Conservation (phyloP, 306 rosid genomes). For the Acacia crassicarpa region DNA sequence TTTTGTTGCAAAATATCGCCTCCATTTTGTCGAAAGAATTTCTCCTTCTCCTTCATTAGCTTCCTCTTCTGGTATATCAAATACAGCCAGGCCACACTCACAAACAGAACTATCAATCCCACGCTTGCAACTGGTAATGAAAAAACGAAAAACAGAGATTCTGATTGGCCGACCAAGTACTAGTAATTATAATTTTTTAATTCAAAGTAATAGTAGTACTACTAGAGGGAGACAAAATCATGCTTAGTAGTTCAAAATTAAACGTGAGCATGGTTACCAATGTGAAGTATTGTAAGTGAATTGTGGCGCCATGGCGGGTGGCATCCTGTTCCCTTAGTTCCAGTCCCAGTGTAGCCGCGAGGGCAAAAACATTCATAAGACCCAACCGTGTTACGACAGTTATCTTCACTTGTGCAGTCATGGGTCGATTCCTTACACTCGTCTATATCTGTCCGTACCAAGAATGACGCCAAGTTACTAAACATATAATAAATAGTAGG, state of each 20-base stretch:
- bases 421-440: neutral
- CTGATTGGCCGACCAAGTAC: neutral
- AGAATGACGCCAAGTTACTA: neutral
- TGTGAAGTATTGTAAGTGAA: neutral
- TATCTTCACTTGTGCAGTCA: neutral
- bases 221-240: neutral
- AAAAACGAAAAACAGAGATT: too few relatives aligned
- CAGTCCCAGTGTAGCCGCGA: neutral
- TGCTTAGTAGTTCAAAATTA: too few relatives aligned
- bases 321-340: neutral
- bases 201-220: too few relatives aligned
- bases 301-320: too few relatives aligned
- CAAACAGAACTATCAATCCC: neutral
- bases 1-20: slow-evolving; percentile 29
- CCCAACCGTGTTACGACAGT: neutral
- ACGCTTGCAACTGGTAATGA: slow-evolving; percentile 8
- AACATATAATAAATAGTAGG: neutral
- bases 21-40: slow-evolving; percentile 35
- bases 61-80: slow-evolving; percentile 35
- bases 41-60: slow-evolving; percentile 25
- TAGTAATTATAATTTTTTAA: too few relatives aligned
- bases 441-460: neutral
- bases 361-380: neutral
- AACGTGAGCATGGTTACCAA: neutral
- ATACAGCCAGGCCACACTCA: slow-evolving; percentile 13